Evolutionary conservation across 202 grass and related monocot species (phyloP), one percentile per base, ranked within the genome.

Genomic region (Brachypodium distachyon): DNA sequence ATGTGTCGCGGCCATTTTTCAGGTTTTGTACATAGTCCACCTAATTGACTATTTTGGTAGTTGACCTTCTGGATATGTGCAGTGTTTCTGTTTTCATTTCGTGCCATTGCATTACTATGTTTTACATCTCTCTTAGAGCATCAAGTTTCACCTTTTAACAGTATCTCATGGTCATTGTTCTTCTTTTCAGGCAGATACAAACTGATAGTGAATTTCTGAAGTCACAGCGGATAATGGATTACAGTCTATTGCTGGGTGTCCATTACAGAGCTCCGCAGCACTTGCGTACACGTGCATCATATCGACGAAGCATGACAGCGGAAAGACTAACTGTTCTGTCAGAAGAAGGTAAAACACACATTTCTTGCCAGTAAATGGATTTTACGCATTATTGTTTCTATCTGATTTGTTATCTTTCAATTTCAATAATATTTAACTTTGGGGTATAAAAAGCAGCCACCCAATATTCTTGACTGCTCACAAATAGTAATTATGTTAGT

Each of bases 211-310:
- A 90, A 74, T 98, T 94, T 82, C 81, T 98, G 39, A 90, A 89
- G 86, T 64, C 73, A 32, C 84, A 98, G 55, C 28, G 74, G 40
- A 98, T 98, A 88, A 98, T 98, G 89, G 95, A 98, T 90, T 95
- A 98, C 55, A 98, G 95, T 56, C 80, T 98, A 68, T 87, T 98
- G 61, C 73, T 98, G 82, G 95, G 95, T 68, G 89, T 95, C 14
- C 95, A 98, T 73, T 95, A 94, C 42, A 89, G 91, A 90, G 95
- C 95, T 78, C 95, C 91, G 1, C 91, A 92, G 48, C 80, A 92
- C 64, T 56, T 94, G 25, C 82, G 81, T 22, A 82, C 84, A 59
- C 83, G 61, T 63, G 70, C 82, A 48, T 86, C 88, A 1, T 82
- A 74, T 72, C 79, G 13, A 28, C 91, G 16, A 64, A 89, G 44